A percentile compares a stretch with the other conserved stretches of the same genome.
These are phyloP conservation scores for Dothidotthia symphoricarpi DNA, from an alignment of 2,329 filamentous ascomycete genomes.

Conservation along the genomic window DNA sequence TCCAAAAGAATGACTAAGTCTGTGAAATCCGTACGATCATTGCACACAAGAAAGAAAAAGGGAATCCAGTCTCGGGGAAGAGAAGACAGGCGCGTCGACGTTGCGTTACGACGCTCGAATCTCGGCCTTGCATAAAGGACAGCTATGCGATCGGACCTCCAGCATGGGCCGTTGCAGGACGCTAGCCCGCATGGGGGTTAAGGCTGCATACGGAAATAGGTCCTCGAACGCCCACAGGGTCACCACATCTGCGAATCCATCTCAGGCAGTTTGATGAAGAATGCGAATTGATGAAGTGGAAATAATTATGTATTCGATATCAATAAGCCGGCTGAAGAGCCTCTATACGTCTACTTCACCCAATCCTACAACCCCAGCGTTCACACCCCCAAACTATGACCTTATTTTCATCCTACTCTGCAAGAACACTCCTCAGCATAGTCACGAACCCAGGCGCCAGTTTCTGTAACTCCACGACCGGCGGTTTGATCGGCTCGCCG, in stretches of 20 bases:
- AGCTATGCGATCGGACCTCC: slow-evolving; percentile 28
- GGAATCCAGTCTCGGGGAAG: too few relatives aligned
- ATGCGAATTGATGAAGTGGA: too few relatives aligned
- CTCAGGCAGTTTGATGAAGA: too few relatives aligned
- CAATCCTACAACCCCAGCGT: too few relatives aligned
- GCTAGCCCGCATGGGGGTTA: slow-evolving; percentile 17
- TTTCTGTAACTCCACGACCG: slow-evolving; percentile 75
- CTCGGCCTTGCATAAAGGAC: slow-evolving; percentile 33
- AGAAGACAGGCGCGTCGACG: slow-evolving; percentile 21
- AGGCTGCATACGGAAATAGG: slow-evolving; percentile 14
- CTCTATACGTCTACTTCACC: neutral
- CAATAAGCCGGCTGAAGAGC: neutral
- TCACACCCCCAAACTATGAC: too few relatives aligned
- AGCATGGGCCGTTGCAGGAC: slow-evolving; percentile 15
- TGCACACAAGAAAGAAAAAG: slow-evolving; percentile 22
- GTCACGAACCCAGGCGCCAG: slow-evolving; percentile 74
- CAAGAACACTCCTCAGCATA: slow-evolving; percentile 79
- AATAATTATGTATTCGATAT: too few relatives aligned
- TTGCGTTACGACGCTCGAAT: slow-evolving; percentile 14
- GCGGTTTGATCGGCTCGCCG: slow-evolving; percentile 80
- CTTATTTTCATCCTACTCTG: slow-evolving; percentile 38
- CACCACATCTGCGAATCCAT: neutral
- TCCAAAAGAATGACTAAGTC: slow-evolving; percentile 20
- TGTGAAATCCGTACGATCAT: slow-evolving; percentile 22
- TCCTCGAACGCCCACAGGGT: slow-evolving; percentile 4